These are phyloP conservation scores for Phragmites australis DNA, from an alignment of 176 grass and related monocot species.

Conservation along the genomic window DNA sequence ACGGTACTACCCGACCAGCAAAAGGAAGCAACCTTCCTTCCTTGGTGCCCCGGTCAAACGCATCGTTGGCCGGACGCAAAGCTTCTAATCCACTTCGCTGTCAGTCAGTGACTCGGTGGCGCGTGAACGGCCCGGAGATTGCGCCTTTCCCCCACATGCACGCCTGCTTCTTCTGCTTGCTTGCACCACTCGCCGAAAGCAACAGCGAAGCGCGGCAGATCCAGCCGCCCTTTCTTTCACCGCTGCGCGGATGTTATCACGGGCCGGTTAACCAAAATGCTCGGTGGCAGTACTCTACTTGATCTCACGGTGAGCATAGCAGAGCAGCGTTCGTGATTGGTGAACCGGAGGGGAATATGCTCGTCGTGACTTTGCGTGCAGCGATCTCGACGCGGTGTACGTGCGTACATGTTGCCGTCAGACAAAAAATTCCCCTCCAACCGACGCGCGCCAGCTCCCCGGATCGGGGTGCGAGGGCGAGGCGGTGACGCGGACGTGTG, in stretches of 20 bases:
- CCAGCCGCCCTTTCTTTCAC: not conserved
- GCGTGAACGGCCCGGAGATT: not conserved
- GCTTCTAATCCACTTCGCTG: constrained; percentile 14
- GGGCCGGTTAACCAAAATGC: too few relatives aligned
- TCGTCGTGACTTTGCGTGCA: not conserved
- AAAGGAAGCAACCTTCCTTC: not conserved
- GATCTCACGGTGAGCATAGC: not conserved
- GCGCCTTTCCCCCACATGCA: constrained; percentile 36
- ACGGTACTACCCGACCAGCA: too few relatives aligned
- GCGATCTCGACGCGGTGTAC: constrained; percentile 8
- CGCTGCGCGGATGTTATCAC: not conserved
- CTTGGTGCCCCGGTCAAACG: constrained; percentile 28
- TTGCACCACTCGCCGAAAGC: constrained; percentile 14
- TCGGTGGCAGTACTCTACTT: too few relatives aligned
- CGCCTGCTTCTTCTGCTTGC: not conserved
- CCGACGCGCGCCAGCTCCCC: not conserved
- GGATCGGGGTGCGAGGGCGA: not conserved
- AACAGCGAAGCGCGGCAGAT: not conserved
- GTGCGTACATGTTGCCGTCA: not conserved
- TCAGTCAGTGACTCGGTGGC: not conserved
- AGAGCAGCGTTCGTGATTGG: not conserved
- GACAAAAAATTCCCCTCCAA: not conserved
- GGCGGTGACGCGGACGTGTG: not conserved
- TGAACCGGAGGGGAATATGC: constrained; percentile 20
- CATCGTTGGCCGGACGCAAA: not conserved